Evolutionary conservation across 2,329 filamentous ascomycete genomes (phyloP), one percentile per base, ranked within the genome.

Genomic region (Orbilia brochopaga): DNA sequence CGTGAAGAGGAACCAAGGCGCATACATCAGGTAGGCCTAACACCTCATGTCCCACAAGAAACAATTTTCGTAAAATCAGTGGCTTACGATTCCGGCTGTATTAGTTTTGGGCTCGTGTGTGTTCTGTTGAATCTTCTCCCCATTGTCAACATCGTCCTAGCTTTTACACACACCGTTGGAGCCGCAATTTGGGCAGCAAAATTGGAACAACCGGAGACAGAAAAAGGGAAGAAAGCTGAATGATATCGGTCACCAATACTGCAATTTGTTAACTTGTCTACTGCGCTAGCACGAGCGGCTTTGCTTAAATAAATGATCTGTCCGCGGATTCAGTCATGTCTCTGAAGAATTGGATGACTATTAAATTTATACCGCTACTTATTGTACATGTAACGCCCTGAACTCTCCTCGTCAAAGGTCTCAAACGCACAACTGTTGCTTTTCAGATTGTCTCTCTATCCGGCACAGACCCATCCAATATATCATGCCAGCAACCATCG

Each of bases 161-260:
- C 89, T 0, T 97, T 95, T 79, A 96, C 92, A 15, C 97, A 96
- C 79, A 89, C 90, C 1, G 91, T 96, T 67, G 93, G 92, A 6
- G 93, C 92, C 60, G 93, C 93, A 6, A 81, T 97, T n/a, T 97
- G 92, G 92, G 92, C 93, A 44, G 90, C 91, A 17, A 92, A 95
- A 79, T 85, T 95, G 67, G 91, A 95, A 79, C 81, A 79, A 63
- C 62, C 70, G 27, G 35, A 76, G 72, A 74, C 74, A 7, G 48
- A 50, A 5, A 17, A 24, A 1, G 48, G 48, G n/a, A 60, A 55
- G 51, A 64, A 69, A 37, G 44, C 10, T 1, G 15, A 51, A 15
- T 69, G 40, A 50, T 17, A 21, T 4, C 4, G 27, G 8, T 3
- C 4, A 32, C 27, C 8, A 8, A 32, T 3, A 8, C 27, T n/a